A percentile compares a stretch with the other conserved stretches of the same genome.
Evolutionary conservation across 1,284 basidiomycete genomes (phyloP).

Genomic region (Cystodermella granulosa): DNA sequence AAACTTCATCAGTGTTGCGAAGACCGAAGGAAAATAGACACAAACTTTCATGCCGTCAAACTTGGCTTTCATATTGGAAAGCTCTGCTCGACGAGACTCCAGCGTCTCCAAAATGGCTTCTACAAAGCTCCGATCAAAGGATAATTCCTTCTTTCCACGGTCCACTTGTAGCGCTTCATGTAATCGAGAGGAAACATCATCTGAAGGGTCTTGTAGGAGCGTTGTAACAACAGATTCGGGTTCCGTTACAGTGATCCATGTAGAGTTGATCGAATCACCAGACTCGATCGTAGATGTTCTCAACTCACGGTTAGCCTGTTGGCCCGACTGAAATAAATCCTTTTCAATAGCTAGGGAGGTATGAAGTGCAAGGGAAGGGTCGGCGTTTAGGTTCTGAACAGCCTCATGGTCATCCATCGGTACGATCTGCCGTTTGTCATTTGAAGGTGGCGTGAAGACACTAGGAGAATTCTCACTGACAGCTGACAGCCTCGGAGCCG

Average conservation of each 20-base stretch:
- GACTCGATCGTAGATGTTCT: neutral
- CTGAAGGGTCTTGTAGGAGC: slow-evolving; percentile 38
- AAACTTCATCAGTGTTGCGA: slow-evolving; percentile 8
- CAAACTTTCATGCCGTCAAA: slow-evolving; percentile 82
- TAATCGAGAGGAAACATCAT: slow-evolving; percentile 50
- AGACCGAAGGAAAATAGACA: slow-evolving; percentile 1
- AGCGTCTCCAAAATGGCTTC: slow-evolving; percentile 68
- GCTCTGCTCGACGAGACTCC: slow-evolving; percentile 62
- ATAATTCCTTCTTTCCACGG: slow-evolving; percentile 59
- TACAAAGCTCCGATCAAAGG: slow-evolving; percentile 71
- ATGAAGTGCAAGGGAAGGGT: neutral
- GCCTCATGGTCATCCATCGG: neutral
- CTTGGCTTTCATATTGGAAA: slow-evolving; percentile 65
- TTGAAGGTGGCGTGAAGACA: neutral
- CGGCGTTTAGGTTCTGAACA: neutral
- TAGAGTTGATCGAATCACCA: slow-evolving; percentile 8
- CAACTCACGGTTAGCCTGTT: neutral
- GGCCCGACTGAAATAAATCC: neutral
- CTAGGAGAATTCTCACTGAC: neutral
- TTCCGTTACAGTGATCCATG: slow-evolving; percentile 46
- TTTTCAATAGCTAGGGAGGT: neutral
- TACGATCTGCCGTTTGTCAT: neutral
- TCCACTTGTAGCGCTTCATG: slow-evolving; percentile 61
- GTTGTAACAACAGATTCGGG: slow-evolving; percentile 31
- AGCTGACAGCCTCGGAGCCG: neutral